Evolutionary conservation across 139 green algal genomes (phyloP).

Genomic region (Ettlia oleoabundans): DNA sequence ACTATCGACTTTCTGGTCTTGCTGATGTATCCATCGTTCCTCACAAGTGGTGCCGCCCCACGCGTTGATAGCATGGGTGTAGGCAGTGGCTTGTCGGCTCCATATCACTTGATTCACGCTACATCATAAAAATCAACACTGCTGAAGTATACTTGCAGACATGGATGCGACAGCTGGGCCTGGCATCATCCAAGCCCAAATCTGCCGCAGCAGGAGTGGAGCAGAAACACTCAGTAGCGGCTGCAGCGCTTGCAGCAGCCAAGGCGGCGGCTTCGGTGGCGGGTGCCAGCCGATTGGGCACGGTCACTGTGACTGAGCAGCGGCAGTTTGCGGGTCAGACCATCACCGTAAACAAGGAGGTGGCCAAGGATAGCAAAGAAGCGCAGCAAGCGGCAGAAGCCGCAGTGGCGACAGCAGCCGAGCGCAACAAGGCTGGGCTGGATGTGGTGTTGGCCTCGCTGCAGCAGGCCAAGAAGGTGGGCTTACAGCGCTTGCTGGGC

Average conservation of each 20-base stretch:
- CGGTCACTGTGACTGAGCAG: slow-evolving; percentile 49
- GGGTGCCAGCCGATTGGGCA: slow-evolving; percentile 29
- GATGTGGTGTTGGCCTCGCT: slow-evolving; percentile 58
- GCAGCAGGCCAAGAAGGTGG: slow-evolving; percentile 57
- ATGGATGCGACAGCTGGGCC: slow-evolving; percentile 56
- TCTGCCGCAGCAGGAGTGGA: slow-evolving; percentile 8
- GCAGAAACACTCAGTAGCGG: slow-evolving; percentile 13
- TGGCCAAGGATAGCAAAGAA: slow-evolving; percentile 68
- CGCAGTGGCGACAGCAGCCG: slow-evolving; percentile 3
- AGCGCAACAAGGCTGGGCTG: slow-evolving; percentile 45
- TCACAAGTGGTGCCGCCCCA: no score
- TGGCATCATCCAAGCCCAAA: slow-evolving; percentile 31
- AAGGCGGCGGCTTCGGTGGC: slow-evolving; percentile 31
- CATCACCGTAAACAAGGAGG: slow-evolving; percentile 66
- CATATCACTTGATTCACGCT: no score
- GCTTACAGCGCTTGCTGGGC: no score
- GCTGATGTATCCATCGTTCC: no score
- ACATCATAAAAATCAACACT: no score
- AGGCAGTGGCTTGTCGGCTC: no score
- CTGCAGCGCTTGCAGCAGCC: slow-evolving; percentile 39
- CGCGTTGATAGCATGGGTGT: no score
- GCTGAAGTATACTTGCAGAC: slow-evolving; percentile 23
- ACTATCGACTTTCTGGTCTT: no score
- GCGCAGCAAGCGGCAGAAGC: slow-evolving; percentile 52
- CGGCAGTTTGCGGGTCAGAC: slow-evolving; percentile 85